Evolutionary conservation across 306 rosid genomes (phyloP), one percentile per base, ranked within the genome.

Genomic region (Quercus parvula): DNA sequence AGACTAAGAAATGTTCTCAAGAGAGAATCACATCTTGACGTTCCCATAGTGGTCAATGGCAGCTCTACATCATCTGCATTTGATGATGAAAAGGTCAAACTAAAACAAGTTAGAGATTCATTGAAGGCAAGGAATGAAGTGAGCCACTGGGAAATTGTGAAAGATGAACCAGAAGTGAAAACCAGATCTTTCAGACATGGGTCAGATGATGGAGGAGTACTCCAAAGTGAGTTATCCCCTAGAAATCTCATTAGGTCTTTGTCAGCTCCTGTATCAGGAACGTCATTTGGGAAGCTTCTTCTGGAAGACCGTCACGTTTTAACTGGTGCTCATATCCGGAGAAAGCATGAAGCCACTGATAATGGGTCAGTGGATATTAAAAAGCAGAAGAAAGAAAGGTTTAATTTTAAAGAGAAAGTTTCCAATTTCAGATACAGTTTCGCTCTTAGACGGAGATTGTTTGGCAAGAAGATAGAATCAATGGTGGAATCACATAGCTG

Each of bases 231-330:
- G 56, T 69, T 87, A 85, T 89, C 98, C 75, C 99, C 98, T 18
- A 88, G 91, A 85, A 93, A 89, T 86, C 98, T 96, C 51, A 79
- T 90, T 33, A 90, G 99, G 75, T 96, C 99, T 70, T 79, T 96
- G 78, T 96, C 99, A 13, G 98, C 99, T 38, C 99, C 99, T 28
- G 98, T 96, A 66, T 81, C 98, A 38, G 97, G 99, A 81, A 93
- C 98, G 35, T 91, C 99, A 61, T 96, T 96, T 84, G 98, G 99
- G 82, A 96, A 93, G 87, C 99, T 96, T 83, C 99, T 96, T 83
- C 85, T 96, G n/a, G 98, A 93, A 89, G 98, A 96, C 77, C 91
- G 97, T 69, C 98, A 89, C 71, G 56, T 93, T 81, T 79, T 93
- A 78, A 93, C 99, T 2, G 99, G 97, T 31, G 99, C 89, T 22